Evolutionary conservation across 495 filamentous ascomycete species (phyloP).

Genomic region (Aspergillus asperescens): DNA sequence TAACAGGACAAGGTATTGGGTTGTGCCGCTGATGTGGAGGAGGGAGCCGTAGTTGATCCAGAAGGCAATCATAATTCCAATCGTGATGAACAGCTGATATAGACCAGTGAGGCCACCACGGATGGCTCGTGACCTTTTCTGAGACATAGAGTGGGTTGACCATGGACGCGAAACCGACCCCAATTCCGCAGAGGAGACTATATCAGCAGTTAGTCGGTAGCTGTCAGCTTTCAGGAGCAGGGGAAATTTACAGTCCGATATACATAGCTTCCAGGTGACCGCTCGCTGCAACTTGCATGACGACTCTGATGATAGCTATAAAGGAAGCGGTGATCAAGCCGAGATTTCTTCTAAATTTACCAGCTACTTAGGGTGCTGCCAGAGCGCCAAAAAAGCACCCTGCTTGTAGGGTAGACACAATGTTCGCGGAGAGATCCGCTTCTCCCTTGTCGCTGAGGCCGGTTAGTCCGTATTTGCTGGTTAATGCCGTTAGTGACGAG

Average conservation of each 20-base stretch:
- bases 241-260: conserved; percentile 49
- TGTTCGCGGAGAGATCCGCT: conserved; percentile 37
- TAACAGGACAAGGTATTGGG: conserved; percentile 52
- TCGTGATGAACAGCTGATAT: conserved; percentile 33
- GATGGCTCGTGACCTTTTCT: conserved; percentile 38
- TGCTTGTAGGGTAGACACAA: conserved; percentile 63
- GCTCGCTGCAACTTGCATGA: conserved; percentile 58
- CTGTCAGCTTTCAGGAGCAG: background rate
- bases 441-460: conserved; percentile 49
- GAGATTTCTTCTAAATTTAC: conserved; percentile 50
- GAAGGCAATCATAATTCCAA: conserved; percentile 32
- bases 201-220: background rate
- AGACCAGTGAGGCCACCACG: conserved; percentile 43
- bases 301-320: conserved; percentile 48
- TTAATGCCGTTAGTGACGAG: background rate
- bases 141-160: conserved; percentile 48
- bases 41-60: conserved; percentile 53
- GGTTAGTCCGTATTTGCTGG: conserved; percentile 47
- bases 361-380: conserved; percentile 49
- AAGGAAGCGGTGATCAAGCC: conserved; percentile 49
- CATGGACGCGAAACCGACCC: conserved; percentile 43
- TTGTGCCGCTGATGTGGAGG: conserved; percentile 34
- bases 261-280: conserved; percentile 53
- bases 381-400: conserved; percentile 66
- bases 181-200: conserved; percentile 58